Conservation (phyloP, 2,329 filamentous ascomycete species). For the Microdochium nivale region DNA sequence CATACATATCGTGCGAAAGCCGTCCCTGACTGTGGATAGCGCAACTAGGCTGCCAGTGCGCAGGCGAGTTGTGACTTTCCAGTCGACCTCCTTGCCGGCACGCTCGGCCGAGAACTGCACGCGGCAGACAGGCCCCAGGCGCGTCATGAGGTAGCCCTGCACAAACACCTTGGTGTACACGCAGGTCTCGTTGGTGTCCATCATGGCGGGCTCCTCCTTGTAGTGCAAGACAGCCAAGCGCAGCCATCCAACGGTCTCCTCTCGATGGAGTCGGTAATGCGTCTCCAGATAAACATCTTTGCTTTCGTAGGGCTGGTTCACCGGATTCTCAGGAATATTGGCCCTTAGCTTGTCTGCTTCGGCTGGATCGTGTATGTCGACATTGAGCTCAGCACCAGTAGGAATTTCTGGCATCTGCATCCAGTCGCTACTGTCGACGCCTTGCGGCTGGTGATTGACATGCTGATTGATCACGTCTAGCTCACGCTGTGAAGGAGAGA, state of each 20-base stretch:
- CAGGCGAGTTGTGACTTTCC: constrained; percentile 45
- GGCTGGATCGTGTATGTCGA: constrained; percentile 12
- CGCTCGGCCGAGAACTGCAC: constrained; percentile 63
- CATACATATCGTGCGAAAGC: constrained; percentile 56
- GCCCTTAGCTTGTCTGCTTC: constrained; percentile 18
- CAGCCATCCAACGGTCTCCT: constrained; percentile 63
- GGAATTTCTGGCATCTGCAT: constrained; percentile 44
- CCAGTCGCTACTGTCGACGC: constrained; percentile 18
- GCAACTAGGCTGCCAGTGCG: constrained; percentile 44
- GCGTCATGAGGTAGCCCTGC: constrained; percentile 54
- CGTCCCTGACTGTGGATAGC: constrained; percentile 44
- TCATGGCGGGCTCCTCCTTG: constrained; percentile 39
- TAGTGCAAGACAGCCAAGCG: constrained; percentile 56
- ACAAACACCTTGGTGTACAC: constrained; percentile 68
- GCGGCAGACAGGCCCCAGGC: constrained; percentile 54
- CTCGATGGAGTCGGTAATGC: constrained; percentile 68
- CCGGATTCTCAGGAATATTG: constrained; percentile 40
- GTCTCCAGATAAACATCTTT: constrained; percentile 60
- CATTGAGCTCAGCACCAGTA: constrained; percentile 40
- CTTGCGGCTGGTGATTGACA: constrained; percentile 6
- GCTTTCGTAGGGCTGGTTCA: constrained; percentile 47
- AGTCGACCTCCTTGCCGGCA: constrained; percentile 58
- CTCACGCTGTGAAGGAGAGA: constrained; percentile 1
- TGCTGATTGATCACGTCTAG: constrained; percentile 10
- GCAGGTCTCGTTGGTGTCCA: constrained; percentile 48